Base-by-base conservation (phyloP, 805 yeast species). In the Candida glaebosa region DNA sequence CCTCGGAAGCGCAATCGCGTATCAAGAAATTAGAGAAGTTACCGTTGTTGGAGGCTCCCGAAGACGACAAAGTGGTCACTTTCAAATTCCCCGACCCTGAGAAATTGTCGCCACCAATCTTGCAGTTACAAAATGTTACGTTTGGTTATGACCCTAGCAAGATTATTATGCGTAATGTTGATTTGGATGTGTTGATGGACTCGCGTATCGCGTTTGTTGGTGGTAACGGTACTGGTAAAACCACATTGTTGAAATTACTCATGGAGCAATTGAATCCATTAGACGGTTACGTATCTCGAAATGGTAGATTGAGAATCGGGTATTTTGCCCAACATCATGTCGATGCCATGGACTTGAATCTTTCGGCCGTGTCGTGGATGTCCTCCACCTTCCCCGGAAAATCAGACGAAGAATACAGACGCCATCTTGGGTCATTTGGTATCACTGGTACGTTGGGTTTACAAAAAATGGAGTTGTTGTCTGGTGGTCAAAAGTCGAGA, bases 151-250 rank as follows among this genome's bases (percentile, higher is more conserved):
- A 69, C 37, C 81, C 84, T 5, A 69, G 71, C 2, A 81, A 80
- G 42, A 67, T 87, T 22, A 64, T 90, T 44, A 67, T 91, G 48
- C 73, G 75, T 22, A 71, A 87, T 52, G 97, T 90, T 32, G 96
- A 90, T 51, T 63, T 93, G 46, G 95, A 88, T 51, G 87, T 93
- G 41, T 96, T 87, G 63, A 74, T 91, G 87, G 87, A 90, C 55
- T 89, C 97, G 1, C 78, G 99, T 63, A 86, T 93, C 54, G 99
- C 98, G 0, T 73, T 93, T 45, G 96, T 93, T 45, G 99, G 99
- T 76, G 98, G 97, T 45, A 93, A 93, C 61, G 99, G 99, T 71
- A 87, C 96, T 59, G 99, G 99, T 85, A 93, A 93, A 64, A 90
- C 99, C 8, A 93, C 99, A 2, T 71, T 93, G 47, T 75, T 93